Conservation (phyloP, 2,329 filamentous ascomycete genomes). For the Escovopsis sp. region DNA sequence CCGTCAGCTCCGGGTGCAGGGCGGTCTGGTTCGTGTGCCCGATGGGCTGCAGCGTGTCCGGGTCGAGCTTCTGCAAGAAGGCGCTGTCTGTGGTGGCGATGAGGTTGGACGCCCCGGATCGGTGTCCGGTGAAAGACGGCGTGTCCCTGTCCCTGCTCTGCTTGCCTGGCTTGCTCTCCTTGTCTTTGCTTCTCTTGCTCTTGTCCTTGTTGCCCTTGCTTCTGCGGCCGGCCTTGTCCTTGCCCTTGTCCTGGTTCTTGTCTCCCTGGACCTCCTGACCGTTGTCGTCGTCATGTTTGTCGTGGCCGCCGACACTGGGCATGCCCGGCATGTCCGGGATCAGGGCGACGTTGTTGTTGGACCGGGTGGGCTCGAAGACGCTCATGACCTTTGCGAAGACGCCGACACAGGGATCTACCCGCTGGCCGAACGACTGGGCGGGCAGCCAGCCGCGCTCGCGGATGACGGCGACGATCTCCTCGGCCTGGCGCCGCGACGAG, state of each 20-base stretch:
- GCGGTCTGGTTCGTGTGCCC: slow-evolving; percentile 41
- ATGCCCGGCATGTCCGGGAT: slow-evolving; percentile 48
- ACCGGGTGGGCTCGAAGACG: slow-evolving; percentile 28
- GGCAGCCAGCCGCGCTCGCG: slow-evolving; percentile 41
- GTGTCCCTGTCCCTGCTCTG: too few relatives aligned
- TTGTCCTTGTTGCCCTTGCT: too few relatives aligned
- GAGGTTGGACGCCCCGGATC: slow-evolving; percentile 13
- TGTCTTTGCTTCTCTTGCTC: too few relatives aligned
- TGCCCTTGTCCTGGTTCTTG: too few relatives aligned
- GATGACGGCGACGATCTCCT: slow-evolving; percentile 45
- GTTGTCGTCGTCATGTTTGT: too few relatives aligned
- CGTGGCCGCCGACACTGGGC: slow-evolving; percentile 6
- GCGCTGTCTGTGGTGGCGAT: slow-evolving; percentile 25
- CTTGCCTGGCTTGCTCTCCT: too few relatives aligned
- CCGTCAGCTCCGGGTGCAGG: slow-evolving; percentile 54
- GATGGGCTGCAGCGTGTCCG: slow-evolving; percentile 56
- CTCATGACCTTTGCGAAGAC: slow-evolving; percentile 58
- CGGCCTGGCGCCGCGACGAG: slow-evolving; percentile 53
- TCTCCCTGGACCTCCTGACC: too few relatives aligned
- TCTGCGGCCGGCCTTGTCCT: too few relatives aligned
- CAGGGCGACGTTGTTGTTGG: slow-evolving; percentile 50
- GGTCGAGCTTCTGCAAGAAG: slow-evolving; percentile 49
- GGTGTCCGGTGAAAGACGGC: slow-evolving; percentile 19
- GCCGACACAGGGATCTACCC: slow-evolving; percentile 57
- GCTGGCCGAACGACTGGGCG: slow-evolving; percentile 52